Conservation (phyloP, 805 yeast genomes). For the Ogataea haglerorum region DNA sequence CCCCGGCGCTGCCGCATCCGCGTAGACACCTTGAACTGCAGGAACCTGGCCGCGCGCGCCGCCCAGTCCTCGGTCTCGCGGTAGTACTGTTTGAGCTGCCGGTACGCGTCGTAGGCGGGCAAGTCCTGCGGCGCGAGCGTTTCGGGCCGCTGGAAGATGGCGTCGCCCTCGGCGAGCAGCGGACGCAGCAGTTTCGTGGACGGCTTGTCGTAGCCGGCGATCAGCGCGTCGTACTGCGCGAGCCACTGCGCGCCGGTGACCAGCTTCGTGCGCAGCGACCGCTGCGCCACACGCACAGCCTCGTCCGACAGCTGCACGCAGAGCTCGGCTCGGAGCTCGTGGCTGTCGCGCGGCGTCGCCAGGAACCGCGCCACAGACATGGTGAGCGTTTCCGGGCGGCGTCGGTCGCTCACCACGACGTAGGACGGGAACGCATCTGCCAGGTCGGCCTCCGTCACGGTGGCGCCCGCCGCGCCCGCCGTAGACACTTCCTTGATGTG, state of each 20-base stretch:
- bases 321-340: constrained; percentile 37
- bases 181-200: constrained; percentile 42
- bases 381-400: constrained; percentile 31
- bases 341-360: constrained; percentile 15
- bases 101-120: constrained; percentile 21
- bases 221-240: constrained; percentile 37
- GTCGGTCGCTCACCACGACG: constrained; percentile 33
- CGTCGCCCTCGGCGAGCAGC: constrained; percentile 54
- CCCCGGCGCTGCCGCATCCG: constrained; percentile 36
- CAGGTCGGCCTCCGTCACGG: constrained; percentile 52
- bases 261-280: constrained; percentile 39
- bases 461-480: neutral
- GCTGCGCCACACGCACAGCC: constrained; percentile 38
- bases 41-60: constrained; percentile 50
- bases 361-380: constrained; percentile 34
- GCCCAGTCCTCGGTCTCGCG: constrained; percentile 48
- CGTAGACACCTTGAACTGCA: constrained; percentile 51
- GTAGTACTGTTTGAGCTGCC: constrained; percentile 39
- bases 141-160: constrained; percentile 31
- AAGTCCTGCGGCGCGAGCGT: constrained; percentile 3
- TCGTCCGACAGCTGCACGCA: constrained; percentile 53
- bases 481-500: constrained; percentile 32
- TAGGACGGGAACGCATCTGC: constrained; percentile 52
- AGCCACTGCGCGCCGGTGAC: constrained; percentile 53
- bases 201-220: constrained; percentile 43